Evolutionary conservation across 768 basidiomycete genomes (phyloP).

Genomic region (Tricholoma sp.): DNA sequence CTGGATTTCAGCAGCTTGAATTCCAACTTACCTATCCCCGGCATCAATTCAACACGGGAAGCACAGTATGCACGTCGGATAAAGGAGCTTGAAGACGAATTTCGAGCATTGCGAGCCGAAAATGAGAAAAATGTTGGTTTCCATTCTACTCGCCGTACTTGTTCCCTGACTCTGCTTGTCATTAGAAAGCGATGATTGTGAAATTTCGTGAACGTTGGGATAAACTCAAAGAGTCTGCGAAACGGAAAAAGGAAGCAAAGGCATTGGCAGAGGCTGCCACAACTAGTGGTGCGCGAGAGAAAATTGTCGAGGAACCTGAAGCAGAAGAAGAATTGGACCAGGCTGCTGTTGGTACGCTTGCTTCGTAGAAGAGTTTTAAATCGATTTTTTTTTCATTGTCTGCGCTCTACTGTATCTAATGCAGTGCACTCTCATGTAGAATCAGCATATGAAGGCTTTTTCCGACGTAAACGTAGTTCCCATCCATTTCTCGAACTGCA

Average conservation of each 20-base stretch:
- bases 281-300: constrained; percentile 49
- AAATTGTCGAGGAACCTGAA: constrained; percentile 72
- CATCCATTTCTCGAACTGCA: too few relatives aligned
- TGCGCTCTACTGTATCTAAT: too few relatives aligned
- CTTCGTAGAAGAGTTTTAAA: too few relatives aligned
- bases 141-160: constrained; percentile 6
- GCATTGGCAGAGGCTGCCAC: constrained; percentile 44
- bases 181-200: constrained; percentile 74
- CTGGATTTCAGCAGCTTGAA: constrained; percentile 56
- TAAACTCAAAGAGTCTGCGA: constrained; percentile 83
- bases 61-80: constrained; percentile 55
- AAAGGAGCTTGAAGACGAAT: constrained; percentile 80
- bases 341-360: constrained; percentile 8
- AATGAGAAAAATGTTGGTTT: constrained; percentile 75
- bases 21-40: constrained; percentile 50
- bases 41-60: constrained; percentile 49
- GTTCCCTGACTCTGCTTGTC: constrained; percentile 7
- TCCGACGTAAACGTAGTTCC: too few relatives aligned
- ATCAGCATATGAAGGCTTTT: too few relatives aligned
- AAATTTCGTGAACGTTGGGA: constrained; percentile 87
- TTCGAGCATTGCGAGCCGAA: constrained; percentile 55
- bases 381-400: too few relatives aligned
- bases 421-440: too few relatives aligned
- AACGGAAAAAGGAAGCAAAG: constrained; percentile 77
- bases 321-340: constrained; percentile 44